These are phyloP conservation scores for Ligustrum vulgare DNA, from an alignment of 257 asterid genomes.

Conservation along the genomic window DNA sequence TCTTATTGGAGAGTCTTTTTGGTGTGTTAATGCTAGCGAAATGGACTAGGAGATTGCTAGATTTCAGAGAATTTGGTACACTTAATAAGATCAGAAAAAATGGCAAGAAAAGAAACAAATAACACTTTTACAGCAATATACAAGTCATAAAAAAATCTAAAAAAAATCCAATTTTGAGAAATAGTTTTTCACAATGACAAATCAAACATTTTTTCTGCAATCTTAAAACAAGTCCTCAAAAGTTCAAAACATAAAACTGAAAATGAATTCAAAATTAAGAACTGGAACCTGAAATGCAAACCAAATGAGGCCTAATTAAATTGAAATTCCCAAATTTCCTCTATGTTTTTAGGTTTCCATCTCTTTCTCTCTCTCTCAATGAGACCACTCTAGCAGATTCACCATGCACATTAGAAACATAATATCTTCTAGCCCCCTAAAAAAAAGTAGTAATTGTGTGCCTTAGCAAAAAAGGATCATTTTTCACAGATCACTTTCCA, in stretches of 20 bases:
- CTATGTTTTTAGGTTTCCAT: too few relatives aligned
- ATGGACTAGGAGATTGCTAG: neutral
- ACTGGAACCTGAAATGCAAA: too few relatives aligned
- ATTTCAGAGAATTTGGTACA: neutral
- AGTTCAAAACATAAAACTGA: too few relatives aligned
- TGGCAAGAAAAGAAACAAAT: neutral
- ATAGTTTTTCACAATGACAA: too few relatives aligned
- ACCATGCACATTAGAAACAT: neutral
- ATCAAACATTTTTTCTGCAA: too few relatives aligned
- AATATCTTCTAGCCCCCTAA: neutral
- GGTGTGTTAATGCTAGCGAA: conserved; percentile 9
- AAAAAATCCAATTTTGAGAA: too few relatives aligned
- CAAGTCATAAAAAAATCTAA: too few relatives aligned
- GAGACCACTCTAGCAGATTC: neutral
- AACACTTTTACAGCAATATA: neutral
- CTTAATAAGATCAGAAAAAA: neutral
- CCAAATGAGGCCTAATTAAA: too few relatives aligned
- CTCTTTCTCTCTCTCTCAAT: too few relatives aligned
- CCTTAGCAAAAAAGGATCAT: neutral
- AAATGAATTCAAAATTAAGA: too few relatives aligned
- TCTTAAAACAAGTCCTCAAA: too few relatives aligned
- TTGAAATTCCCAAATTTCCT: too few relatives aligned
- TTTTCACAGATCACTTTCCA: neutral
- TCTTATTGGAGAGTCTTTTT: conserved; percentile 12
- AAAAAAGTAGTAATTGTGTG: neutral